Percentiles rank a stretch among this genome's conserved stretches.
phyloP scores from a whole-genome alignment of 2,329 filamentous ascomycete genomes.

The Geoglossum cookeanum region DNA sequence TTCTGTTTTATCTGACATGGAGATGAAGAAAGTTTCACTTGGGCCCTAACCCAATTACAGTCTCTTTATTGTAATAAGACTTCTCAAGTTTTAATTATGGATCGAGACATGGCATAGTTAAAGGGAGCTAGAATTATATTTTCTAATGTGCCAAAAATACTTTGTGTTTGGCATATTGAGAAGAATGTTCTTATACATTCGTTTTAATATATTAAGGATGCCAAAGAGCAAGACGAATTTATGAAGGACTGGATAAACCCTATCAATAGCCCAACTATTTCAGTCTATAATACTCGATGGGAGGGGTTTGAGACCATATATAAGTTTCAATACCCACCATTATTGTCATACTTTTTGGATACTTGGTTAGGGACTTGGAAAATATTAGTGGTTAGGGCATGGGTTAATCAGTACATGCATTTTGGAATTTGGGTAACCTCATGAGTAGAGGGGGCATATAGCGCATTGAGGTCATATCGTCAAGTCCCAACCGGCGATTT shows the following conservation, averaged over 20 bases:
- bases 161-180: background rate
- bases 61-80: no score
- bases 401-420: background rate
- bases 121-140: no score
- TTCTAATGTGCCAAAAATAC: no score
- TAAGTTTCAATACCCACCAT: background rate
- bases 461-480: background rate
- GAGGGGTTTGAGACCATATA: background rate
- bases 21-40: no score
- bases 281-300: background rate
- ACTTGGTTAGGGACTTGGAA: background rate
- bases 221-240: background rate
- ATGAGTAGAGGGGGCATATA: background rate
- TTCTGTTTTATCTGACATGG: no score
- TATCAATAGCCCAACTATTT: background rate
- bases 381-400: background rate
- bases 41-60: no score
- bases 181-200: background rate
- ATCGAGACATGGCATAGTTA: no score
- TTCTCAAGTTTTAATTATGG: no score
- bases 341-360: background rate
- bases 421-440: background rate
- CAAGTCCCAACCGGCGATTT: background rate
- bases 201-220: background rate
- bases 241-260: background rate